Evolutionary conservation across 1,139 yeast genomes (phyloP), one percentile per base, ranked within the genome.

Genomic region (Saccharomyces hybrid): DNA sequence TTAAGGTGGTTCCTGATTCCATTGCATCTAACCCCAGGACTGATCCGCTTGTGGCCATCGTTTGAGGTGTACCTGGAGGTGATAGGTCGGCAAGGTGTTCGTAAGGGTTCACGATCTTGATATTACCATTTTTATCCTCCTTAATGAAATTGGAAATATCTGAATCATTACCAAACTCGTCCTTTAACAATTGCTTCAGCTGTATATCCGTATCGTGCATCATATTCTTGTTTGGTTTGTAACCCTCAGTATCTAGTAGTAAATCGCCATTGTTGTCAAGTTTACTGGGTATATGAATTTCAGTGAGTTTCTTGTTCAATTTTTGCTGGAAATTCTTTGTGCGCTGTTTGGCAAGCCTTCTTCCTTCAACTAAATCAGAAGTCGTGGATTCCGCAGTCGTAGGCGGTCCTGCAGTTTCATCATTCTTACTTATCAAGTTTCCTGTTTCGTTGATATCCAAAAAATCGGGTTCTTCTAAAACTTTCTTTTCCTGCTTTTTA

Each of bases 221-320:
- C 66, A 86, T 88, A 60, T 83, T 81, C 41, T 86, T 84, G 62
- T 86, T 88, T 32, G 96, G 88, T 71, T 91, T 93, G 73, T 95
- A 93, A 27, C 99, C 99, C 63, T 90, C 96, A 85, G 93, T 88
- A 72, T 93, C 99, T 51, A 93, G 75, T 50, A 91, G 81, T 65
- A 95, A 78, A 67, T 91, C 97, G 11, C 99, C 99, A 64, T 89
- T 88, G 60, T 86, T 84, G 59, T 89, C 96, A 47, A 91, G 80
- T 62, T 85, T 89, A 23, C 95, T 85, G 1, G 98, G 97, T 46
- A 93, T 91, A 63, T 90, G 88, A 61, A 82, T 80, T 59, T 80
- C 78, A 26, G 80, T 80, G 44, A 90, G 77, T 65, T 80, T 82
- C 61, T 80, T 78, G 20, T 96, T 84, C 47, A 93, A 76, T 53